phyloP scores from a whole-genome alignment of 75 land plant species.

The Chamaecyparis obtusa region DNA sequence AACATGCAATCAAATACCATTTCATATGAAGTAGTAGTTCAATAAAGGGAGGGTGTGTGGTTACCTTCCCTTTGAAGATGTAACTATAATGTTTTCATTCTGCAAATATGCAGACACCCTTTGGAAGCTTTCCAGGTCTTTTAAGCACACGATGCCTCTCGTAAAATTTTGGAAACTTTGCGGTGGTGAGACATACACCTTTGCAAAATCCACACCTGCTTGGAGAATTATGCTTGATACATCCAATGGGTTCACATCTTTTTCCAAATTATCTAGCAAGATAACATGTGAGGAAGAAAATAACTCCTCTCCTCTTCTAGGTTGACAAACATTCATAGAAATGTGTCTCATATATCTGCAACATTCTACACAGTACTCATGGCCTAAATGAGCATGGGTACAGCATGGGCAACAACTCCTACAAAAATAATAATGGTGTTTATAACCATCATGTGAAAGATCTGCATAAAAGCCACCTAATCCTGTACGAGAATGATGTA shows the following conservation, averaged over 20 bases:
- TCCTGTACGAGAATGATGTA: no score
- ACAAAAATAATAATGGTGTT: background rate
- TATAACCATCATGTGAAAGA: no score
- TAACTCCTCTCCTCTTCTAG: background rate
- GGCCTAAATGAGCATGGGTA: background rate
- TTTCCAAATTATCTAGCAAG: background rate
- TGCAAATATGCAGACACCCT: background rate
- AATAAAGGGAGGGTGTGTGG: background rate
- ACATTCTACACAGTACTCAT: background rate
- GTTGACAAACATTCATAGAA: background rate
- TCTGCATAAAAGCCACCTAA: no score
- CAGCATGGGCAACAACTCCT: background rate
- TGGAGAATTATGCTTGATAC: background rate
- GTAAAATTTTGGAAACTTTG: background rate
- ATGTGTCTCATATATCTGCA: background rate
- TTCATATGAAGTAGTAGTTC: background rate
- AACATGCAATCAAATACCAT: background rate
- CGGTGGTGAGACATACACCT: background rate
- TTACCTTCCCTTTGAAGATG: constrained; percentile 8
- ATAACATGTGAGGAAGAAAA: background rate
- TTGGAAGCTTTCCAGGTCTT: constrained; percentile 5
- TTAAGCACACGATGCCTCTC: background rate
- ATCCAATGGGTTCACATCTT: constrained; percentile 9
- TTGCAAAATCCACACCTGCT: background rate
- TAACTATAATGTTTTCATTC: background rate